phyloP scores from a whole-genome alignment of 2,329 filamentous ascomycete species.

The Metarhizium album region DNA sequence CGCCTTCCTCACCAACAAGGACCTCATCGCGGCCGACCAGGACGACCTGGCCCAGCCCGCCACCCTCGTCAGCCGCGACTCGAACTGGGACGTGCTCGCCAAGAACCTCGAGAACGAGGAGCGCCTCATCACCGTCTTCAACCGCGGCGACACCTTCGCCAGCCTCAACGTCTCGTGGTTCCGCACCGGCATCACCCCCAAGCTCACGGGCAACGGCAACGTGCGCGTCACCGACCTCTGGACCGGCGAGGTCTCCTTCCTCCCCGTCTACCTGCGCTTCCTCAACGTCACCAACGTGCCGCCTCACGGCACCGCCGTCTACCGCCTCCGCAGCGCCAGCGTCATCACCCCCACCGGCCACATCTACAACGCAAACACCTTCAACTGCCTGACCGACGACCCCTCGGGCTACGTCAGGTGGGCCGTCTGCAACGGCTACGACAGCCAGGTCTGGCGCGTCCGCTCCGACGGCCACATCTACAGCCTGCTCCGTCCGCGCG shows the following conservation, averaged over 20 bases:
- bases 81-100: conserved; percentile 32
- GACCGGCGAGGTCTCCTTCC: conserved; percentile 21
- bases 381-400: conserved; percentile 29
- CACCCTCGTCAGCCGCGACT: conserved; percentile 34
- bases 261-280: conserved; percentile 13
- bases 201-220: conserved; percentile 13
- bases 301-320: conserved; percentile 30
- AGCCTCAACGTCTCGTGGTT: conserved; percentile 22
- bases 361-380: conserved; percentile 37
- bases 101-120: conserved; percentile 35
- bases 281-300: conserved; percentile 19
- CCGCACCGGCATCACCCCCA: conserved; percentile 24
- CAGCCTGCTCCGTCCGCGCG: conserved; percentile 22
- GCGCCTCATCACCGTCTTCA: conserved; percentile 35
- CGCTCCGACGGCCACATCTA: conserved; percentile 22
- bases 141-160: conserved; percentile 23
- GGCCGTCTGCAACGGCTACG: conserved; percentile 24
- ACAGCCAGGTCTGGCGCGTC: conserved; percentile 32
- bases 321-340: conserved; percentile 24
- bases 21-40: conserved; percentile 31
- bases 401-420: conserved; percentile 19
- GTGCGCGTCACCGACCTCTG: conserved; percentile 30
- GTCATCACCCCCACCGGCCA: conserved; percentile 31
- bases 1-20: conserved; percentile 26
- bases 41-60: conserved; percentile 31